Base-by-base conservation (phyloP, 805 yeast genomes). In the Myxozyma nipponensis region DNA sequence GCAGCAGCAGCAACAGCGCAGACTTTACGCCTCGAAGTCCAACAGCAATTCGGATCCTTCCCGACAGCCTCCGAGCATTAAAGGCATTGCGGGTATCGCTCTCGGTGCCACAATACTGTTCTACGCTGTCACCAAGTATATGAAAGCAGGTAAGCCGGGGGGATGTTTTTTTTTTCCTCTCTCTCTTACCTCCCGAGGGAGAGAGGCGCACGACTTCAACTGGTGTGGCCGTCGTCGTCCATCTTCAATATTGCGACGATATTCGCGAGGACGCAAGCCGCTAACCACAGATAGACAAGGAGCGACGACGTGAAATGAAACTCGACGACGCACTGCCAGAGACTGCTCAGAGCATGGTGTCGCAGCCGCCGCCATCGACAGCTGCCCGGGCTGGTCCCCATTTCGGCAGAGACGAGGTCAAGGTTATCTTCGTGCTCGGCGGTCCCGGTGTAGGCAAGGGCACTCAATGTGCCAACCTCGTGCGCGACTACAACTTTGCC, bases 401-500 rank as follows among this genome's bases (percentile, higher is more conserved):
- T 0, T 86, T 86, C 65, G 70, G 77, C 7, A 75, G 77, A 1
- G 79, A 81, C 36, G 82, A 86, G 49, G 81, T 86, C 25, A 80
- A 86, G 24, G 95, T 91, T 3, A 76, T 90, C 24, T 91, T 87
- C 67, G 96, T 91, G 18, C 78, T 91, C 28, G 98, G 98, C 39
- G 98, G 98, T 2, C 98, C 98, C 3, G 98, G 98, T 19, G 86
- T 95, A 25, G 98, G 98, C 39, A 93, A 93, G 66, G 98, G 98
- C 50, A 91, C 98, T 1, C 98, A 91, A 70, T 87, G 97, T 73
- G 84, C 83, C 28, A 86, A 81, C 64, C 75, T 91, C 49, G 97
- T 91, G 39, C 70, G 77, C 19, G 86, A 89, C 61, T 84, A 79
- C 66, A 81, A 83, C 17, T 93, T 90, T 68, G 83, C 84, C 28